Percentiles rank a stretch among this genome's conserved stretches.
phyloP scores from a whole-genome alignment of 306 rosid species.

The Hippophae rhamnoides region DNA sequence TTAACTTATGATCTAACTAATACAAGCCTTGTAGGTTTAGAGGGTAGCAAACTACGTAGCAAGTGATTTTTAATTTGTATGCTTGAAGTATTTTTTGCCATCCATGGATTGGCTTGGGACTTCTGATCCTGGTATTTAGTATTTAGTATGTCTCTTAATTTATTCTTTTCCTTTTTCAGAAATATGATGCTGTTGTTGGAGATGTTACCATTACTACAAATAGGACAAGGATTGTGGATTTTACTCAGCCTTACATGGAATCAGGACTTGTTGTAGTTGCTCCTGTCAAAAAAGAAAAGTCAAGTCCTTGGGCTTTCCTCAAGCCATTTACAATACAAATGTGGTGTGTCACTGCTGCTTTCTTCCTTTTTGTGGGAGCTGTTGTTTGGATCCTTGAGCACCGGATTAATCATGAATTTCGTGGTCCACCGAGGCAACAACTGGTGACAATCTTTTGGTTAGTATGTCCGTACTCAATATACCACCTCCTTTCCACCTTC shows the following conservation, averaged over 20 bases:
- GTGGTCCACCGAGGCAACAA: constrained; percentile 75
- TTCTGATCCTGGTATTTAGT: too few species aligned
- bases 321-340: constrained; percentile 55
- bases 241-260: constrained; percentile 70
- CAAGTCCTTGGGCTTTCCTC: constrained; percentile 81
- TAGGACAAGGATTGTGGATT: constrained; percentile 73
- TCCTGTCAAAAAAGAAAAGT: constrained; percentile 46
- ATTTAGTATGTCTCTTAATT: too few species aligned
- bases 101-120: too few species aligned
- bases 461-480: constrained; percentile 24
- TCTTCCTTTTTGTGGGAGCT: constrained; percentile 65
- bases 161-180: constrained; percentile 21
- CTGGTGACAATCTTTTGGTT: constrained; percentile 72
- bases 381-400: constrained; percentile 98
- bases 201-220: constrained; percentile 74
- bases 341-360: constrained; percentile 70
- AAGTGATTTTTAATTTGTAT: constrained; percentile 5
- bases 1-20: constrained; percentile 5
- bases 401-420: constrained; percentile 63
- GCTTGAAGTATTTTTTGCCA: neutral
- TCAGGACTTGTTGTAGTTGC: constrained; percentile 77
- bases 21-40: constrained; percentile 4
- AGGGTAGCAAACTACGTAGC: constrained; percentile 10
- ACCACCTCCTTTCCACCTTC: too few species aligned
- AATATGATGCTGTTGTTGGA: constrained; percentile 72